A percentile compares a stretch with the other conserved stretches of the same genome.
Evolutionary conservation across 1,139 yeast species (phyloP).

Genomic region (Blastobotrys indianensis): DNA sequence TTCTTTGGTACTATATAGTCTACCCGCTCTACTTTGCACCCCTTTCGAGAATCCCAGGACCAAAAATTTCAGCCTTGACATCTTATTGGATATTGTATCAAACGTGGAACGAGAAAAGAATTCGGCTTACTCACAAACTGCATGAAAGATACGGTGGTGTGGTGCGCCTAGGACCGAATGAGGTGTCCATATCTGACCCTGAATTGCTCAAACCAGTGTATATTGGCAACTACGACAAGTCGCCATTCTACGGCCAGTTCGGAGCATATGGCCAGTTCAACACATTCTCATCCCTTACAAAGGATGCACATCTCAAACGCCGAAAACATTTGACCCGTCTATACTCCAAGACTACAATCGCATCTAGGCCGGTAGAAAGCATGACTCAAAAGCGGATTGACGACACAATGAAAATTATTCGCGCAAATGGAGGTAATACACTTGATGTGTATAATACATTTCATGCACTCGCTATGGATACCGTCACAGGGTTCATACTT

Average conservation of each 20-base stretch:
- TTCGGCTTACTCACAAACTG: constrained; percentile 43
- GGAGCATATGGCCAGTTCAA: constrained; percentile 53
- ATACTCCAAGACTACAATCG: constrained; percentile 30
- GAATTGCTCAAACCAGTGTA: constrained; percentile 53
- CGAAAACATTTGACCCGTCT: constrained; percentile 23
- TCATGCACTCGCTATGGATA: constrained; percentile 70
- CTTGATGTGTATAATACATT: constrained; percentile 58
- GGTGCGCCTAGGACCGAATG: constrained; percentile 56
- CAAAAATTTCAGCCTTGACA: constrained; percentile 46
- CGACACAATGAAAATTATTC: constrained; percentile 25
- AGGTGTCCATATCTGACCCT: constrained; percentile 53
- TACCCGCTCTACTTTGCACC: constrained; percentile 19
- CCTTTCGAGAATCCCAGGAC: constrained; percentile 54
- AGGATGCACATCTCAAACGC: constrained; percentile 45
- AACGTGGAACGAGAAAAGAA: constrained; percentile 51
- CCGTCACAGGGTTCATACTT: constrained; percentile 55
- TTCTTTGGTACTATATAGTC: constrained; percentile 13
- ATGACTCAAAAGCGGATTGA: constrained; percentile 32
- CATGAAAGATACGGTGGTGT: constrained; percentile 56
- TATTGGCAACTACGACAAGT: constrained; percentile 52
- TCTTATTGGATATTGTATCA: constrained; percentile 45
- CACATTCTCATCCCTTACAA: constrained; percentile 52
- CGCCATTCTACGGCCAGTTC: constrained; percentile 57
- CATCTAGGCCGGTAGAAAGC: constrained; percentile 28
- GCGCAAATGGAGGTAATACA: constrained; percentile 10